These are phyloP conservation scores for Sporothrix protearum DNA, from an alignment of 2,329 filamentous ascomycete species.

Conservation along the genomic window DNA sequence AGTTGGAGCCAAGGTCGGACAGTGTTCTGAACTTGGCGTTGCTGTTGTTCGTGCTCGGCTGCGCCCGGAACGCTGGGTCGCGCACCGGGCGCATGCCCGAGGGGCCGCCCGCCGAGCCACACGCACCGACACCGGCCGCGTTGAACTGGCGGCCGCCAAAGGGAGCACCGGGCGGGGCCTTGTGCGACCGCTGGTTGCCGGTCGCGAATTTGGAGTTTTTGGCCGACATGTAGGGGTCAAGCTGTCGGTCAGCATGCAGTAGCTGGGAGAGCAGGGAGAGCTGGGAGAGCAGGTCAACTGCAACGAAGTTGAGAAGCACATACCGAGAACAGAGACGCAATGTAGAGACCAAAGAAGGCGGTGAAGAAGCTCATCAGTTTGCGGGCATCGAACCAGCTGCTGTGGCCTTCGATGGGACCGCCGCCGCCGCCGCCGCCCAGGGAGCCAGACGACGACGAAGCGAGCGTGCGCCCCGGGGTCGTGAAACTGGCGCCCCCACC, in stretches of 20 bases:
- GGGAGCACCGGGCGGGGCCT: background rate
- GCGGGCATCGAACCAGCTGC: conserved; percentile 38
- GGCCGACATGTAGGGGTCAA: conserved; percentile 60
- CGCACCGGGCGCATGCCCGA: background rate
- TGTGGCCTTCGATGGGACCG: conserved; percentile 26
- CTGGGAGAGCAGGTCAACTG: conserved; percentile 1
- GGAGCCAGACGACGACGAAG: conserved; percentile 46
- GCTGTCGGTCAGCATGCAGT: conserved; percentile 36
- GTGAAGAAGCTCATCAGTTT: conserved; percentile 49
- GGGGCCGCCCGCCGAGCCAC: background rate
- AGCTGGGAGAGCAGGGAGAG: background rate
- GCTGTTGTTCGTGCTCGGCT: conserved; percentile 20
- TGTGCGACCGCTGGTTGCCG: conserved; percentile 36
- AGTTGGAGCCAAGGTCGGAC: conserved; percentile 47
- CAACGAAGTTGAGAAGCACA: conserved; percentile 32
- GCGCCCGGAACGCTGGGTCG: background rate
- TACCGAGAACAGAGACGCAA: conserved; percentile 59
- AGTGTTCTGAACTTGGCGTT: conserved; percentile 46
- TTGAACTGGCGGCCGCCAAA: conserved; percentile 22
- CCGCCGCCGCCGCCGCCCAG: conserved; percentile 21
- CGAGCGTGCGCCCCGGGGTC: conserved; percentile 56
- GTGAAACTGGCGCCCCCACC: conserved; percentile 50
- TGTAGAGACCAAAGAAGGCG: conserved; percentile 58
- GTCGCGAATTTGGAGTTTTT: conserved; percentile 59
- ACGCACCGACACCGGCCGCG: background rate